phyloP scores from a whole-genome alignment of 2,329 filamentous ascomycete genomes.

The Penicillium glabrum region DNA sequence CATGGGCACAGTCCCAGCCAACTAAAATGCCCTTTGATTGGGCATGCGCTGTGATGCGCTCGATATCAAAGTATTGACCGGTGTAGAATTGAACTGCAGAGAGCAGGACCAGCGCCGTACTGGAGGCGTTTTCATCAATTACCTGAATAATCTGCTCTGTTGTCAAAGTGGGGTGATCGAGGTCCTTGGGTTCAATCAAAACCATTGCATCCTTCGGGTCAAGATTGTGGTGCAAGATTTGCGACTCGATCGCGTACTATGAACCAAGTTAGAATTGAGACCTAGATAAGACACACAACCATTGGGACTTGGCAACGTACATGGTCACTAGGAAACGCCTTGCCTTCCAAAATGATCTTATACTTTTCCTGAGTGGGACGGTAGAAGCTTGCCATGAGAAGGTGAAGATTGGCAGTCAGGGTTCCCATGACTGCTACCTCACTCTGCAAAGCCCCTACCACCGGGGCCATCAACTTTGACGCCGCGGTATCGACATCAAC shows the following conservation, averaged over 20 bases:
- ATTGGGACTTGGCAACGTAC: constrained; percentile 43
- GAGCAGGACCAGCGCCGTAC: constrained; percentile 73
- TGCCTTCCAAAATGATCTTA: constrained; percentile 87
- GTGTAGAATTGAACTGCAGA: constrained; percentile 92
- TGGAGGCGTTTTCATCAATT: constrained; percentile 72
- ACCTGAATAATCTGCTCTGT: constrained; percentile 70
- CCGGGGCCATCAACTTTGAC: constrained; percentile 65
- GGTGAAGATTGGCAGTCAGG: constrained; percentile 76
- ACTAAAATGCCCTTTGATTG: constrained; percentile 69
- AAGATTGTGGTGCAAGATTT: constrained; percentile 70
- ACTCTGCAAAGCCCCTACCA: constrained; percentile 70
- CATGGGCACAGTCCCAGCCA: constrained; percentile 88
- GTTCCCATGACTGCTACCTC: constrained; percentile 90
- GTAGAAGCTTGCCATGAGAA: constrained; percentile 84
- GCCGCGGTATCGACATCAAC: constrained; percentile 76
- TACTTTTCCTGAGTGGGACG: constrained; percentile 63
- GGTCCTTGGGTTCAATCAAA: constrained; percentile 64
- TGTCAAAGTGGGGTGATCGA: constrained; percentile 58
- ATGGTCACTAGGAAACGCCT: constrained; percentile 86
- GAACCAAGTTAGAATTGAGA: background rate
- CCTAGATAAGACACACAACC: background rate
- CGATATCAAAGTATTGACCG: constrained; percentile 83
- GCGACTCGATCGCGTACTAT: constrained; percentile 79
- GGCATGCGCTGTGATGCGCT: constrained; percentile 74
- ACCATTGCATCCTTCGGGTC: constrained; percentile 69